Base-by-base conservation (phyloP, 2,329 filamentous ascomycete genomes). In the Xenoacremonium recifei region DNA sequence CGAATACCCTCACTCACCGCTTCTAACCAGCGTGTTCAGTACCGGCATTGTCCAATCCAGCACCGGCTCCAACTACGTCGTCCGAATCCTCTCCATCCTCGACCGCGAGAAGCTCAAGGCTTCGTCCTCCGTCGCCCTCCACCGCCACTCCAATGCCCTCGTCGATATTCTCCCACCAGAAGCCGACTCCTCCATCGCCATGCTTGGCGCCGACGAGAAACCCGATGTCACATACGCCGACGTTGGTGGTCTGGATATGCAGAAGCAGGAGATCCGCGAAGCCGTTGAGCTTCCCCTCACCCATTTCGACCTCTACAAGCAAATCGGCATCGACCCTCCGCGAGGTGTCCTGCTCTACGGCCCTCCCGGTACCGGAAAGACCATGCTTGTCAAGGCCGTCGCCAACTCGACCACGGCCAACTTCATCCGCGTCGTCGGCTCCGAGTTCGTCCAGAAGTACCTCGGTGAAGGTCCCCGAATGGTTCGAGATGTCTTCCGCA, bases 141-240 rank as follows among this genome's bases (percentile, higher is more conserved):
- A 99, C 73, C 86, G 93, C 61, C 93, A 99, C 76, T 97, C 92
- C 44, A 99, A 99, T 71, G 91, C 93, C 47, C 85, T 99, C 42
- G 93, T 99, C 64, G 93, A 99, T 66, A 99, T 99, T 53, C 82
- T 99, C 10, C 93, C 93, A n/a, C 93, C 93, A 4, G 93, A 99
- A 75, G 93, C 93, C 47, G 93, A 99, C 72, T 96, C 91, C 27
- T 96, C 91, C 29, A 99, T 99, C 65, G 93, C 93, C 53, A 99
- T 99, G 93, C 80, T 99, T 40, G 92, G 92, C 47, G 80, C 85
- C 43, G 88, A 96, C 62, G 93, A 99, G 79, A 99, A 97, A 78
- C 93, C 93, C 23, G 93, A 99, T 67, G 89, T 99, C 46, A 95
- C 91, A 32, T 99, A 99, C 61, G 92, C 91, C 49, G 93, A 99